Percentiles rank a stretch among this genome's conserved stretches.
phyloP scores from a whole-genome alignment of 495 filamentous ascomycete genomes.

The Cudoniella acicularis region DNA sequence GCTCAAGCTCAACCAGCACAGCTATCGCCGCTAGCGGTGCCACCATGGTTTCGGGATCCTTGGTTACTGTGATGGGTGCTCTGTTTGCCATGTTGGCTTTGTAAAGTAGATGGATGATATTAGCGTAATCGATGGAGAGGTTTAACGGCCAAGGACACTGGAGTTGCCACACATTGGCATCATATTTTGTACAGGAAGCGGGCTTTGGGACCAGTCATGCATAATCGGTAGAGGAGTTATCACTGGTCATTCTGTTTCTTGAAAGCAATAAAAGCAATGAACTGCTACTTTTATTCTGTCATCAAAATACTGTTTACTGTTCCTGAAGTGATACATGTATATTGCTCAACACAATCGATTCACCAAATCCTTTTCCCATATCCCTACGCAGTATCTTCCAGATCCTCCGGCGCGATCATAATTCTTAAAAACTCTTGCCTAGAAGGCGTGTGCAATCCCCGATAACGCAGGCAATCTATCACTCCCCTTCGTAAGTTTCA shows the following conservation, averaged over 20 bases:
- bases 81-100: slow-evolving; percentile 13
- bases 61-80: slow-evolving; percentile 16
- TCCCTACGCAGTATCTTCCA: slow-evolving; percentile 25
- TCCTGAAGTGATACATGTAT: no score
- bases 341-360: slow-evolving; percentile 22
- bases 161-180: neutral
- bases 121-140: neutral
- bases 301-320: neutral
- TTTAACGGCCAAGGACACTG: neutral
- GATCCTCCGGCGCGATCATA: slow-evolving; percentile 20
- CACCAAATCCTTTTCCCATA: slow-evolving; percentile 24
- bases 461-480: neutral
- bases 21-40: slow-evolving; percentile 3
- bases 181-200: neutral
- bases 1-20: slow-evolving; percentile 1
- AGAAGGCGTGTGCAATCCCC: neutral
- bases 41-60: slow-evolving; percentile 10
- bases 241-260: neutral
- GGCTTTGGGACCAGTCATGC: neutral
- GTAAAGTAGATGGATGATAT: slow-evolving; percentile 12
- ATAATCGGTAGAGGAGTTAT: slow-evolving; percentile 1
- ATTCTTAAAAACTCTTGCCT: neutral
- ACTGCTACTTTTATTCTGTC: neutral
- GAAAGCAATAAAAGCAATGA: neutral
- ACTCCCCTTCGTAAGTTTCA: neutral